A percentile compares a stretch with the other conserved stretches of the same genome.
Conservation (phyloP, 2,329 filamentous ascomycete genomes). For the Corinectria fuckeliana region DNA sequence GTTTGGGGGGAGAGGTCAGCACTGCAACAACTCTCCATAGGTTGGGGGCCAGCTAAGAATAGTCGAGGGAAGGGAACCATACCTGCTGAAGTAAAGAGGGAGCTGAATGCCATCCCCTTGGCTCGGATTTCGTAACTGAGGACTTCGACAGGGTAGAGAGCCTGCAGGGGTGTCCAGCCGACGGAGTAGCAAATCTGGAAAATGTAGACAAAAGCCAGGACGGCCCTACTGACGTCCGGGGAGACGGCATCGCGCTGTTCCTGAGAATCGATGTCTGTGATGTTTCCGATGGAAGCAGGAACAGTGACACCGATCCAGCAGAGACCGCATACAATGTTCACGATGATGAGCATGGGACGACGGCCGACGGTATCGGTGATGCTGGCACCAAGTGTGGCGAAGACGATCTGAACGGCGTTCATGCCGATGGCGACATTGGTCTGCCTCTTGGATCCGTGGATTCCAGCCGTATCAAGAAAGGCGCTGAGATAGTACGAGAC, state of each 20-base stretch:
- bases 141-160: constrained; percentile 60
- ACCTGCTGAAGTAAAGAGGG: constrained; percentile 51
- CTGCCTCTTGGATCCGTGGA: constrained; percentile 46
- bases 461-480: constrained; percentile 59
- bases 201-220: constrained; percentile 52
- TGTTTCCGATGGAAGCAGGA: constrained; percentile 47
- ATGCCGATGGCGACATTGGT: constrained; percentile 56
- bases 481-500: constrained; percentile 58
- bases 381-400: constrained; percentile 54
- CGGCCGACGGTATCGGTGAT: constrained; percentile 58
- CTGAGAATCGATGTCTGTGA: constrained; percentile 37
- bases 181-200: constrained; percentile 51
- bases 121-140: constrained; percentile 61
- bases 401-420: constrained; percentile 56
- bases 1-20: neutral
- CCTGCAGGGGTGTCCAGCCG: constrained; percentile 44
- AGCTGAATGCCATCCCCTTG: constrained; percentile 61
- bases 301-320: constrained; percentile 58
- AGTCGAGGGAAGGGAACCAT: neutral
- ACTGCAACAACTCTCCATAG: neutral
- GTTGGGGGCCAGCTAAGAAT: rapidly evolving
- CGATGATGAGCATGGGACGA: constrained; percentile 56
- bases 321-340: constrained; percentile 53
- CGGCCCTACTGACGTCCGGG: constrained; percentile 48
- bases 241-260: constrained; percentile 36